Conservation (phyloP, 306 rosid genomes). For the Acacia confusa region DNA sequence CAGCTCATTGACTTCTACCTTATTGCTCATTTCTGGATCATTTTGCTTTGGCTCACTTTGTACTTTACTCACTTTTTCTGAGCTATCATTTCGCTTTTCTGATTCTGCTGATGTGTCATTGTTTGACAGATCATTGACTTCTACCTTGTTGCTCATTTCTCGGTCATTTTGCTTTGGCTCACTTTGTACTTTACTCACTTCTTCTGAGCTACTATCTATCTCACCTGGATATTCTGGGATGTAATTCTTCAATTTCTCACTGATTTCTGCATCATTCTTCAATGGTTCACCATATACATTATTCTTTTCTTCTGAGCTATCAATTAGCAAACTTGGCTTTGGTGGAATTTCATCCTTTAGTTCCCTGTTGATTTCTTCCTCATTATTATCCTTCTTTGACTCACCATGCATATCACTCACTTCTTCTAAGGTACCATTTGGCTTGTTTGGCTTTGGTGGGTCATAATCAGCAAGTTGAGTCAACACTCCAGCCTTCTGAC, state of each 20-base stretch:
- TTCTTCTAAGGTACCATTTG: conserved; percentile 9
- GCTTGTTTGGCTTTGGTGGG: neutral
- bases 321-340: neutral
- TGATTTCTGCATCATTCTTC: neutral
- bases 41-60: neutral
- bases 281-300: neutral
- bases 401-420: conserved; percentile 13
- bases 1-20: neutral
- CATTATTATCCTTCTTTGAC: neutral
- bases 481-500: neutral
- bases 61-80: neutral
- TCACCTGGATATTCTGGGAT: neutral
- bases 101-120: neutral
- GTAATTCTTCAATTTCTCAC: neutral
- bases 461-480: neutral
- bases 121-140: neutral
- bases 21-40: neutral
- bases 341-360: neutral
- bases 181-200: neutral
- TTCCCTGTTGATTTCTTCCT: neutral
- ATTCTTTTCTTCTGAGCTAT: neutral
- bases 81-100: neutral
- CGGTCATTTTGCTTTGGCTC: neutral
- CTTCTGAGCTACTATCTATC: neutral
- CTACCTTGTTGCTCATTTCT: neutral